Base-by-base conservation (phyloP, 2,329 filamentous ascomycete species). In the Arthrobotrys pseudoclavata region DNA sequence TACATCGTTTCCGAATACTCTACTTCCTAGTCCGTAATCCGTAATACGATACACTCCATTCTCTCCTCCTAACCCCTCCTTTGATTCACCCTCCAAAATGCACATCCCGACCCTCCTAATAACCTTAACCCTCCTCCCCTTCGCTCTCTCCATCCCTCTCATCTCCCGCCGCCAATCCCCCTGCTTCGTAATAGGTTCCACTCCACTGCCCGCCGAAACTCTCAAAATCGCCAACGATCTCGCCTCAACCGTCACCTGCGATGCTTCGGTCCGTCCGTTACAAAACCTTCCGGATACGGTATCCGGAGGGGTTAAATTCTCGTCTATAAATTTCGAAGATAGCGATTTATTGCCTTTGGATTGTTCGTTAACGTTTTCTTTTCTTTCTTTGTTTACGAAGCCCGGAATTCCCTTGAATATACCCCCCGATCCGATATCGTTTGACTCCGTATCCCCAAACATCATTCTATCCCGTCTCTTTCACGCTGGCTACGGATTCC, bases 241-340 rank as follows among this genome's bases (percentile, higher is more conserved):
- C 70, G 83, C 84, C 69, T 79, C 81, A 52, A 82, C 80, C 42
- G 83, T 89, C 13, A 89, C 87, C 50, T 90, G 88, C 84, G 84
- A 85, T 81, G 80, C 81, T 20, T 82, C 83, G 15, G 80, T 80
- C 20, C 88, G 83, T 4, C 89, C 88, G 4, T 83, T 90, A 71
- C 83, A 84, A 12, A 84, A 84, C 67, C 87, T 89, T 3, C 88
- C 88, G 4, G 88, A 90, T 80, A 88, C 89, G 3, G 85, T 85
- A 2, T 86, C 87, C 1, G 87, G 86, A 77, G 82, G 81, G 71
- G 83, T 86, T 6, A 84, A 84, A 18, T 90, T 88, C 83, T 88
- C 87, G 4, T 81, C 83, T 57, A 85, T 90, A 84, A 86, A 89
- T 85, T 90, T 90, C 82, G 84, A 85, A 80, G 81, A 84, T 67